Evolutionary conservation across 139 green algal species (phyloP), one percentile per base, ranked within the genome.

Genomic region (Tetradesmus obliquus): DNA sequence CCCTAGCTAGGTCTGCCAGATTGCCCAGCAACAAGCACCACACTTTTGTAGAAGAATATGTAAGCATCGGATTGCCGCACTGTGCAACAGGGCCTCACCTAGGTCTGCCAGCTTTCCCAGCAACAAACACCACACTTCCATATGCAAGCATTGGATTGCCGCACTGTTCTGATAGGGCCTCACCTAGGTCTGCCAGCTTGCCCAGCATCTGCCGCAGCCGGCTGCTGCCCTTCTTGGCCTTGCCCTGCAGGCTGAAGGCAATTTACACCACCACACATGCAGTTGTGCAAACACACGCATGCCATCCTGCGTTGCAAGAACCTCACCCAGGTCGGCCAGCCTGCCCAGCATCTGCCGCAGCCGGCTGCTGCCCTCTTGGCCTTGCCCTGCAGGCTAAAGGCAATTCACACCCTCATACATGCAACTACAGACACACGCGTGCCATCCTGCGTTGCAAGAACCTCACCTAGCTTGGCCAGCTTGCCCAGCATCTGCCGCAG

Each of bases 401-500:
- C 82, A 55, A 55, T 55, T 45, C n/a, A n/a, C n/a, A n/a, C n/a
- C n/a, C n/a, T n/a, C n/a, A n/a, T n/a, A n/a, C n/a, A n/a, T n/a
- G n/a, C n/a, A n/a, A n/a, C n/a, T 87, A 54, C 53, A 87, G 7
- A 62, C 5, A 62, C 5, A 62, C 57, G 7, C 57, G n/a, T n/a
- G n/a, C n/a, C n/a, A n/a, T n/a, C n/a, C n/a, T n/a, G n/a, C n/a
- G n/a, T n/a, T 9, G 69, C 9, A 79, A 32, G 2, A 82, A 19
- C 20, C 57, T 53, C 57, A 88, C 84, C 84, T 79, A 88, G 6
- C 0, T 76, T 57, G 10, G 58, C 84, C 84, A 88, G 57, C 57
- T 79, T 79, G n/a, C 84, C 84, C 58, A 88, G 84, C 84, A 88
- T 79, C 57, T 88, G 55, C 82, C 45, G 82, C 58, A 54, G 82